Percentiles rank a stretch among this genome's conserved stretches.
phyloP scores from a whole-genome alignment of 768 basidiomycete species.

The Obba rivulosa region DNA sequence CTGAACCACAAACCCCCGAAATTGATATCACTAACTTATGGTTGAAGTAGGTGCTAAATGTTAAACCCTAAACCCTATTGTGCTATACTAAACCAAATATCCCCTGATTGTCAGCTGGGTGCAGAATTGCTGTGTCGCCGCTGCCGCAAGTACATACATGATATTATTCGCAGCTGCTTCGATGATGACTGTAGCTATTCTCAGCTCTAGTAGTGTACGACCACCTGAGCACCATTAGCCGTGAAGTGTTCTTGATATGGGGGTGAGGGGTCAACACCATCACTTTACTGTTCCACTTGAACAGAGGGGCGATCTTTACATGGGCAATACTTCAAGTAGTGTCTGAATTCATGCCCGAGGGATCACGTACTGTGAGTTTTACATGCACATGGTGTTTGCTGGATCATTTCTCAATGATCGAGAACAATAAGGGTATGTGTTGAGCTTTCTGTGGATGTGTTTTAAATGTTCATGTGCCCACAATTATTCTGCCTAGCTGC shows the following conservation, averaged over 20 bases:
- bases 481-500: too few relatives aligned
- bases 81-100: not conserved
- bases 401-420: too few relatives aligned
- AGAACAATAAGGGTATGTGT: too few relatives aligned
- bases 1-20: not conserved
- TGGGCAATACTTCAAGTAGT: not conserved
- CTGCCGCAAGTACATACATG: not conserved
- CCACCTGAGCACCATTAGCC: conserved; percentile 1
- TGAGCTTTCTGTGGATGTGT: too few relatives aligned
- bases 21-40: not conserved
- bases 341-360: not conserved
- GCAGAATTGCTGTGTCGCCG: not conserved
- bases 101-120: not conserved
- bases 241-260: conserved; percentile 6
- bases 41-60: not conserved
- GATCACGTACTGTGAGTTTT: too few relatives aligned
- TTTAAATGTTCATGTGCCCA: too few relatives aligned
- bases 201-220: conserved; percentile 22
- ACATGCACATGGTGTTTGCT: too few relatives aligned
- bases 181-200: not conserved
- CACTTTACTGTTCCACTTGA: conserved; percentile 5
- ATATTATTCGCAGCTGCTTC: not conserved
- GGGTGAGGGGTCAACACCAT: not conserved
- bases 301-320: conserved; percentile 4
- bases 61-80: not conserved